Percentiles rank a stretch among this genome's conserved stretches.
phyloP scores from a whole-genome alignment of 2,329 filamentous ascomycete species.

The Knufia petricola region DNA sequence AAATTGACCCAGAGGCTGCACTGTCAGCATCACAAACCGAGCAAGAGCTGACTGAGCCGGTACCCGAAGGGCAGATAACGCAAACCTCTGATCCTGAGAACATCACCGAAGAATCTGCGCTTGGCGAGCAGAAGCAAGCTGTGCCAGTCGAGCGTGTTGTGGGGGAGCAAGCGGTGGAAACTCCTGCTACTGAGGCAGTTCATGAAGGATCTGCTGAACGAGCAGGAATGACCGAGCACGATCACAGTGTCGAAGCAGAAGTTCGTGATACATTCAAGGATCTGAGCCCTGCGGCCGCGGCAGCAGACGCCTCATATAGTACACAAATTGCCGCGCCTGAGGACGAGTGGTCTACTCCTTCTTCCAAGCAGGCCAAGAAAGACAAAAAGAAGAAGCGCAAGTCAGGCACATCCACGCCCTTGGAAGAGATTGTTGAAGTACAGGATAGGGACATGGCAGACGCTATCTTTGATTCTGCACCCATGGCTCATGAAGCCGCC shows the following conservation, averaged over 20 bases:
- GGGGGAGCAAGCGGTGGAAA: no score
- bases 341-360: conserved; percentile 1
- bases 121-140: no score
- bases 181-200: neutral
- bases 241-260: neutral
- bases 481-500: neutral
- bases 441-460: neutral
- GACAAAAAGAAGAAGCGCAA: conserved; percentile 26
- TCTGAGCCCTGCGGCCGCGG: neutral
- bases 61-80: no score
- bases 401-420: neutral
- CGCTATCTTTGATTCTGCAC: neutral
- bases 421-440: neutral
- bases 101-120: no score
- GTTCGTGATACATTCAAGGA: neutral
- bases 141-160: no score
- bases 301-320: neutral
- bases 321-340: neutral
- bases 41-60: neutral
- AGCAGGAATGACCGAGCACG: neutral
- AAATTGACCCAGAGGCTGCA: neutral
- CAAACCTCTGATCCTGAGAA: no score
- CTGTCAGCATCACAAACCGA: neutral
- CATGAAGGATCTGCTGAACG: neutral
- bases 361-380: conserved; percentile 21